A percentile compares a stretch with the other conserved stretches of the same genome.
These are phyloP conservation scores for Hypoxylon sp. DNA, from an alignment of 2,329 filamentous ascomycete species.

Conservation along the genomic window DNA sequence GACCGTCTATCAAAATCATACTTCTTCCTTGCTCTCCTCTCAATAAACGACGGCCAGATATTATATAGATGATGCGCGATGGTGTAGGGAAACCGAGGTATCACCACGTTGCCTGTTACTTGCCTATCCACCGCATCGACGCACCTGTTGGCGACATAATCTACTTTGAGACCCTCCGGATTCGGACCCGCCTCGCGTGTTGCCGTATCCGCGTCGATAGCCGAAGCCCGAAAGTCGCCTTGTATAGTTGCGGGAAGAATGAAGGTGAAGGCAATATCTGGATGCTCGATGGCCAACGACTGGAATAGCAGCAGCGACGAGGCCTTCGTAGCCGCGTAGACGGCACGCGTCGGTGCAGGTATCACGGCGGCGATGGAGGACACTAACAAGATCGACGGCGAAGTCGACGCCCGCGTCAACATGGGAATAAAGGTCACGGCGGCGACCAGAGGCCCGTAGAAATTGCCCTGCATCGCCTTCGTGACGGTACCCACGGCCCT, in stretches of 20 bases:
- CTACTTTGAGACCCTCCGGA: slow-evolving; percentile 44
- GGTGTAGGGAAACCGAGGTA: slow-evolving; percentile 45
- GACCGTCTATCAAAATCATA: slow-evolving; percentile 39
- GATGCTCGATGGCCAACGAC: slow-evolving; percentile 47
- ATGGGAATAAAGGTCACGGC: slow-evolving; percentile 45
- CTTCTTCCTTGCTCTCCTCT: slow-evolving; percentile 44
- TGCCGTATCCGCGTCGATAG: slow-evolving; percentile 42
- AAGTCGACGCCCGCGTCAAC: slow-evolving; percentile 43
- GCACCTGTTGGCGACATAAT: slow-evolving; percentile 44
- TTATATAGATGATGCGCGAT: slow-evolving; percentile 44
- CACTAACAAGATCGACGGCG: slow-evolving; percentile 42
- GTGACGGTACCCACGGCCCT: slow-evolving; percentile 36
- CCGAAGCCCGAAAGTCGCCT: slow-evolving; percentile 47
- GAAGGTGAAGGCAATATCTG: slow-evolving; percentile 43
- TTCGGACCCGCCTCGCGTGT: slow-evolving; percentile 38
- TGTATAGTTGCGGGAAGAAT: slow-evolving; percentile 47
- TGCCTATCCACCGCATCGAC: slow-evolving; percentile 41
- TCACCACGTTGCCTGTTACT: slow-evolving; percentile 40
- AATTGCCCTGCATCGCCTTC: slow-evolving; percentile 43
- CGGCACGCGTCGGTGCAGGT: slow-evolving; percentile 46
- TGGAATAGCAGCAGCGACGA: slow-evolving; percentile 46
- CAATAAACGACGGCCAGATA: slow-evolving; percentile 44
- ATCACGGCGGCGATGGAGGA: slow-evolving; percentile 44
- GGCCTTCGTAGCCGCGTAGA: slow-evolving; percentile 48
- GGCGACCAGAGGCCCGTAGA: slow-evolving; percentile 44